Conservation (phyloP, 345 rosid genomes). For the Eucalyptus leucophloia region DNA sequence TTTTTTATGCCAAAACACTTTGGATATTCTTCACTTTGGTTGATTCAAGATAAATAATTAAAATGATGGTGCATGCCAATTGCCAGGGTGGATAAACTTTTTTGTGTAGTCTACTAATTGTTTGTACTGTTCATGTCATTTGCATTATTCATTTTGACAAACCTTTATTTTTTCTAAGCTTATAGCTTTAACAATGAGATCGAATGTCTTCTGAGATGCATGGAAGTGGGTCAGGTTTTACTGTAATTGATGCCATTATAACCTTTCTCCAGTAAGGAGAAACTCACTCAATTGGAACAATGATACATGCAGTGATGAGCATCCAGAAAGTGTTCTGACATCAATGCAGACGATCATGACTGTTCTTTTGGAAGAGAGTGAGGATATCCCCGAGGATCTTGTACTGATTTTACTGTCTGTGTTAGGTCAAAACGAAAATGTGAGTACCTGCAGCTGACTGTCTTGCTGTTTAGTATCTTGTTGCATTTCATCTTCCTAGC, state of each 20-base stretch:
- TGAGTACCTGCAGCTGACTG: conserved; percentile 5
- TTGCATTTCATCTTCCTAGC: not conserved
- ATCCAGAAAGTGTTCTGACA: conserved; percentile 70
- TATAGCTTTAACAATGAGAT: not conserved
- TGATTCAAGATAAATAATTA: not conserved
- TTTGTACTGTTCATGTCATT: not conserved
- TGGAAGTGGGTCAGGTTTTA: not conserved
- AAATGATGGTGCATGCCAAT: not conserved
- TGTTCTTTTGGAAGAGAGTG: conserved; percentile 87
- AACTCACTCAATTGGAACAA: not conserved
- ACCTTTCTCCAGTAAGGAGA: not conserved
- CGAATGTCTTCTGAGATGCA: not conserved
- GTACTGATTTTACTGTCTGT: conserved; percentile 55
- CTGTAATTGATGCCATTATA: not conserved
- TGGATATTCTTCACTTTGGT: not conserved
- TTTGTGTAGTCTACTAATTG: not conserved
- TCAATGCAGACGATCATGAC: conserved; percentile 91
- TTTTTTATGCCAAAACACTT: not conserved
- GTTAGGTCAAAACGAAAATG: conserved; percentile 67
- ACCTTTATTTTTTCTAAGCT: not conserved
- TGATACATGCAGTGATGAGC: conserved; percentile 73
- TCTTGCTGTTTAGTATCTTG: not conserved
- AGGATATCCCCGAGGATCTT: conserved; percentile 78
- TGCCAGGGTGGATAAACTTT: not conserved
- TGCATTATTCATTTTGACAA: not conserved